phyloP scores from a whole-genome alignment of 2,329 filamentous ascomycete species.

The Aspergillus unguis region DNA sequence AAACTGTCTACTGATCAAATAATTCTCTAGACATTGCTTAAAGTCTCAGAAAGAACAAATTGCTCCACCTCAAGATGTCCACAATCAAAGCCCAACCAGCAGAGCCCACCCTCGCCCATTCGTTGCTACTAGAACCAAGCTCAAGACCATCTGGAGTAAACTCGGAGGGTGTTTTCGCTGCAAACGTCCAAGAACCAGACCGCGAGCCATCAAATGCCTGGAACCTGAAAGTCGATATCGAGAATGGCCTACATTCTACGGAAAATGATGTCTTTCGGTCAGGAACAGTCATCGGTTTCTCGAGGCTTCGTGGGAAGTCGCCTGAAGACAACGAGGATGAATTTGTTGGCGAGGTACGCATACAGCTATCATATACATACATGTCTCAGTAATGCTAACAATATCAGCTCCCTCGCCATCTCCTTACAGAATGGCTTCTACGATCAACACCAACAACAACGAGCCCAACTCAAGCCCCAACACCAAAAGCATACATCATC shows the following conservation, averaged over 20 bases:
- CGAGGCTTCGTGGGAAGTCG: constrained; percentile 23
- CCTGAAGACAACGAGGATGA: constrained; percentile 25
- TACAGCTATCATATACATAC: background rate
- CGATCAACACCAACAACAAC: constrained; percentile 2
- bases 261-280: constrained; percentile 23
- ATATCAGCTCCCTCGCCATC: constrained; percentile 28
- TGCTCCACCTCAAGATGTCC: constrained; percentile 14
- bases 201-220: constrained; percentile 16
- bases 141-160: background rate
- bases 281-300: constrained; percentile 34
- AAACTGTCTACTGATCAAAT: too few relatives aligned
- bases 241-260: constrained; percentile 17
- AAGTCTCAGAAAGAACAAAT: background rate
- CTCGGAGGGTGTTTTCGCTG: background rate
- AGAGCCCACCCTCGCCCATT: constrained; percentile 31
- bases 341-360: constrained; percentile 30
- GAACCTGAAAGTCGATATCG: constrained; percentile 26
- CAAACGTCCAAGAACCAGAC: background rate
- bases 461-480: background rate
- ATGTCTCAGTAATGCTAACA: background rate
- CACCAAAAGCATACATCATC: constrained; percentile 33
- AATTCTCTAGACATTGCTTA: too few relatives aligned
- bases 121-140: constrained; percentile 19
- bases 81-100: constrained; percentile 27
- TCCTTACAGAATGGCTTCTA: constrained; percentile 25